phyloP scores from a whole-genome alignment of 2,329 filamentous ascomycete species.

The Aspergillus texensis region DNA sequence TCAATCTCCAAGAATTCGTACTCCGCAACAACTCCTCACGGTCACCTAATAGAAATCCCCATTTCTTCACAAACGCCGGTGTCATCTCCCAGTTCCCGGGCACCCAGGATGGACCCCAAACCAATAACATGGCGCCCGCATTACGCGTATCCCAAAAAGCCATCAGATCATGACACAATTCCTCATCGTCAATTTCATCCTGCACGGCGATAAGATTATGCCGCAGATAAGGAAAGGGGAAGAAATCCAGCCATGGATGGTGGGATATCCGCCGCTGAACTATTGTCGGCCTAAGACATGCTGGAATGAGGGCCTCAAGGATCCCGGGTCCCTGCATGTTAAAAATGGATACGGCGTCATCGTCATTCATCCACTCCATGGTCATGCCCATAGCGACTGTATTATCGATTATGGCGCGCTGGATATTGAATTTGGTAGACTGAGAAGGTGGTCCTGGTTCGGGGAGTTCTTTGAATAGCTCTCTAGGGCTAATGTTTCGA shows the following conservation, averaged over 20 bases:
- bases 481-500: not conserved
- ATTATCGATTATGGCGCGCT: conserved; percentile 35
- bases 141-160: conserved; percentile 32
- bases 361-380: conserved; percentile 17
- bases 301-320: conserved; percentile 18
- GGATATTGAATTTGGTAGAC: conserved; percentile 39
- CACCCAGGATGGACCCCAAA: conserved; percentile 55
- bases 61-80: conserved; percentile 50
- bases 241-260: conserved; percentile 43
- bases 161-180: conserved; percentile 42
- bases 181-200: conserved; percentile 18
- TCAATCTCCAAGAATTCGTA: conserved; percentile 31
- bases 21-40: conserved; percentile 28
- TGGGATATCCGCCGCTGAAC: conserved; percentile 42
- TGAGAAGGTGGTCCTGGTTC: conserved; percentile 27
- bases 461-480: conserved; percentile 6
- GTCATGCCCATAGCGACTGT: conserved; percentile 30
- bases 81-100: conserved; percentile 52
- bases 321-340: not conserved
- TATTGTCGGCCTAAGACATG: conserved; percentile 37
- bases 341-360: conserved; percentile 31
- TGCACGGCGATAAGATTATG: conserved; percentile 41
- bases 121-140: conserved; percentile 36
- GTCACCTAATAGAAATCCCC: conserved; percentile 36
- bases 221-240: conserved; percentile 37